Evolutionary conservation across 805 yeast species (phyloP), one percentile per base, ranked within the genome.

Genomic region (Cyberlindnera americana): DNA sequence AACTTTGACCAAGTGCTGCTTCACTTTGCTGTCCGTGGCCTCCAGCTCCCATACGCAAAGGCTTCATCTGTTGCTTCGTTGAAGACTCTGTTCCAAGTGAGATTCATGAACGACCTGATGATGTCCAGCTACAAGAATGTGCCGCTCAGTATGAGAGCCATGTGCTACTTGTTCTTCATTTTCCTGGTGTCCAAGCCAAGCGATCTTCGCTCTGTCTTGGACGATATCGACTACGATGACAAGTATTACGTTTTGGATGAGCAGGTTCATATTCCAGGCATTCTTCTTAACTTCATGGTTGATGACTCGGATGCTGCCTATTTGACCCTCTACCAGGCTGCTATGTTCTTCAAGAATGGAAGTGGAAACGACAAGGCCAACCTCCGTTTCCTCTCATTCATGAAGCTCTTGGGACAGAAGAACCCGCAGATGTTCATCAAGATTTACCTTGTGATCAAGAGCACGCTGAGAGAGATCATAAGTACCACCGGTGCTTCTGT

Each of bases 41-140:
- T 82, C 29, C 71, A 74, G 26, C 60, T 77, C 8, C 77, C 87
- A 7, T 78, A 74, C 40, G 66, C 81, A 16, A 73, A 72, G 41
- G 70, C 68, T 9, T 61, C 69, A 3, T 72, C 85, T 0, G 53
- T 75, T 24, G 62, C 60, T 1, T 65, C 75, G 18, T 52, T 81
- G 49, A 65, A 64, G 35, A 52, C 59, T 1, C 56, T 76, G 18
- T 70, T 76, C 53, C 61, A 62, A 17, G 60, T 68, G 15, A 62
- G 80, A 45, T 69, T 65, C 41, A 52, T 49, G 22, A 72, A 69
- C 32, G 65, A 57, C 15, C 28, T 43, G 43, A 37, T 37, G 41
- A 29, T 53, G 28, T 34, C 37, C 11, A 17, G 33, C 13, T 42
- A 28, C 33, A 35, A 14, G 21, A 29, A 30, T 10, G 13, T 25